These are phyloP conservation scores for Udeniomyces megalosporus DNA, from an alignment of 768 basidiomycete genomes.

Conservation along the genomic window DNA sequence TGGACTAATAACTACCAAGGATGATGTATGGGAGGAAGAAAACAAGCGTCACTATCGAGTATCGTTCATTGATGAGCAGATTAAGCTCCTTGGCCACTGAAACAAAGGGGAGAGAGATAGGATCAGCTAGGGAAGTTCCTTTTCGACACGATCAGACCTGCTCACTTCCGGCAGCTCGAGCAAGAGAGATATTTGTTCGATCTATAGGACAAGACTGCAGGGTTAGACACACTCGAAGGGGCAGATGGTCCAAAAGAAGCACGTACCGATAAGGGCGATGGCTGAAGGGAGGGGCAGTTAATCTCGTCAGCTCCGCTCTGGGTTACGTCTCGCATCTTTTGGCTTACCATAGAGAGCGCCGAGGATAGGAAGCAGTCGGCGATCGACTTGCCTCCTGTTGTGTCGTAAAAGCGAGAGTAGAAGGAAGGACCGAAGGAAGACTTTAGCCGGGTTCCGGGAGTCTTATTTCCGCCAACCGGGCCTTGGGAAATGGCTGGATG, in stretches of 20 bases:
- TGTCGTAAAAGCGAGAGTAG: background rate
- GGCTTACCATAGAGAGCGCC: background rate
- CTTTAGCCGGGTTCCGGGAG: background rate
- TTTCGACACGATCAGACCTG: no score
- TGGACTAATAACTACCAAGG: no score
- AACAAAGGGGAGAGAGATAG: no score
- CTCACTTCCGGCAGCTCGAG: background rate
- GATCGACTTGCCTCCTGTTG: background rate
- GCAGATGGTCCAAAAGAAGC: no score
- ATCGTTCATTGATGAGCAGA: constrained; percentile 24
- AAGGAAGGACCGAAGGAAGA: background rate
- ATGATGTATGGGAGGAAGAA: constrained; percentile 23
- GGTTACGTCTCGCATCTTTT: no score
- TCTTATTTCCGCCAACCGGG: no score
- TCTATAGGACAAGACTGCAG: background rate
- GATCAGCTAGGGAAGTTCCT: no score
- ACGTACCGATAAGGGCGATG: no score
- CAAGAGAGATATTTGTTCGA: background rate
- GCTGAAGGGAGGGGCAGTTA: no score
- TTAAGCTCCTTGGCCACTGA: constrained; percentile 17
- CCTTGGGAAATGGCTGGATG: no score
- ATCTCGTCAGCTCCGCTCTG: no score
- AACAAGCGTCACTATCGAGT: constrained; percentile 24
- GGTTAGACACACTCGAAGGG: background rate
- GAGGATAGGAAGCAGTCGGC: background rate